Evolutionary conservation across 2,329 filamentous ascomycete genomes (phyloP), one percentile per base, ranked within the genome.

Genomic region (Colletotrichum costaricense): DNA sequence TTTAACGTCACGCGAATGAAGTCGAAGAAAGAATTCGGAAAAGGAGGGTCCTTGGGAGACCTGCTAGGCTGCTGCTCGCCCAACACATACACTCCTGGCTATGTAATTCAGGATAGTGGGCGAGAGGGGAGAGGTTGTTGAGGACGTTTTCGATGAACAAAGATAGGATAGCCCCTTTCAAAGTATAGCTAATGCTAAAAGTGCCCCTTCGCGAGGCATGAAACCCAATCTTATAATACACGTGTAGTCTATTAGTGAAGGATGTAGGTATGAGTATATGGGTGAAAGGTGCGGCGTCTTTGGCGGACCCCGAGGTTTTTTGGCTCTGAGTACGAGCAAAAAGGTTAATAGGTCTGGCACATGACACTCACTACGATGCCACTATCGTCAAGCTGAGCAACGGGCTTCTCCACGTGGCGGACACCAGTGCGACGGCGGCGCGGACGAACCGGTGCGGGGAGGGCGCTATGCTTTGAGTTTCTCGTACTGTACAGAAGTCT

Each of bases 111-210:
- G 35, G 55, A 46, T 38, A n/a, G 46, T 66, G 2, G 28, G 66
- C 58, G 59, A 26, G 58, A 54, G 35, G 30, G n/a, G n/a, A 22
- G 38, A n/a, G 55, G 19, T 60, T 49, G 19, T 19, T 5, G 19
- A 49, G 42, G 19, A 49, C 42, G 42, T 49, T 49, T 49, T 49
- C 42, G 65, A 58, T 54, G 65, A 69, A 35, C n/a, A 56, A 42
- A 42, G 46, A 33, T 59, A 68, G 67, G 54, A 72, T 35, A 57
- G 60, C 28, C 26, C 56, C 33, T 72, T 72, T 28, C 38, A 42
- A 52, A 35, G 26, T 56, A 58, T 71, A 66, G 60, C 60, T 71
- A 73, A 73, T 73, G 71, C 38, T 42, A 30, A 73, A 33, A 57
- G 46, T 62, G 71, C 67, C 67, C 16, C 14, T 14, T 7, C 56